Base-by-base conservation (phyloP, 371 early-diverging fungal species). In the Vairimorpha ceranae region DNA sequence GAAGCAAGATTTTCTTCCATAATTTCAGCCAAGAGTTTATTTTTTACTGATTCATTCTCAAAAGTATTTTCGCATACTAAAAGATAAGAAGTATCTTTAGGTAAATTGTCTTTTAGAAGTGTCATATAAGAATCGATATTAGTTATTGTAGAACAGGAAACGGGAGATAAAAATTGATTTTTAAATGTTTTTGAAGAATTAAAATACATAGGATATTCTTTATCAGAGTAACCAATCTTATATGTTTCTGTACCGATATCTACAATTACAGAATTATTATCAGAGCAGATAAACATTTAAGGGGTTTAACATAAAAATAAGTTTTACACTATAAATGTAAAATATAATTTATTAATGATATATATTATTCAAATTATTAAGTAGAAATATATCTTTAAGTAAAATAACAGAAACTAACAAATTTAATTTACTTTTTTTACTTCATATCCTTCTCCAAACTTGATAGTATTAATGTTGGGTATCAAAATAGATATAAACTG, bases 11-110 rank as follows among this genome's bases (percentile, higher is more conserved):
- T 63, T 14, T 59, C 32, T 46, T 79, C 79, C 72, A 78, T 71
- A 21, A 78, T 30, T 58, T 74, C 59, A 25, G 38, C 56, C 17
- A 78, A 63, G 19, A 70, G 32, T 38, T 67, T 60, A 45, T 63
- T 67, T 30, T 74, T 63, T 2, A 12, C 38, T n/a, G 64, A 65
- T 45, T 32, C 41, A 10, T n/a, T 19, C 12, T 61, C 71, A 56
- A 78, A 71, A 2, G 67, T 74, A 51, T 78, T 74, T 61, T 78
- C 78, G 8, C 64, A 67, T 61, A 74, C 43, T 35, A 78, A 56
- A 1, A 78, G 36, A 10, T 70, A 68, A 19, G 65, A 54, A 38
- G 64, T 30, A 30, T 64, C 59, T 19, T 36, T 2, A 2, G 69
- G 69, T 21, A 59, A 19, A 10, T 56, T 23, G 19, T 21, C 33